Percentiles rank a stretch among this genome's conserved stretches.
Evolutionary conservation across 2,329 filamentous ascomycete species (phyloP).

Genomic region (Arthrobotrys musiformis): DNA sequence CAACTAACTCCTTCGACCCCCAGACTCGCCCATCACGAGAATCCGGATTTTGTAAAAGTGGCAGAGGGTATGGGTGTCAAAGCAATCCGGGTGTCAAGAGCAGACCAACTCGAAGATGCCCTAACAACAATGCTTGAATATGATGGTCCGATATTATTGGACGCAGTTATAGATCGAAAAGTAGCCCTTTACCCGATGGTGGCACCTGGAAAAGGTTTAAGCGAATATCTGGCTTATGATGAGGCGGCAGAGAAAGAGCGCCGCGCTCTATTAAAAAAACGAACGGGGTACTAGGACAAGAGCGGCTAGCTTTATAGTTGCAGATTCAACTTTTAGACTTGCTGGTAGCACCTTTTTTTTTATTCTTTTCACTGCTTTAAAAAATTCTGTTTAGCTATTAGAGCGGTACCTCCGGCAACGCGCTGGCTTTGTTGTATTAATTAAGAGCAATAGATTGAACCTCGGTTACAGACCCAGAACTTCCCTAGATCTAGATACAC

Average conservation of each 20-base stretch:
- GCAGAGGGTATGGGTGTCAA: slow-evolving; percentile 90
- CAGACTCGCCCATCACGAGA: slow-evolving; percentile 74
- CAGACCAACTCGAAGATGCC: slow-evolving; percentile 78
- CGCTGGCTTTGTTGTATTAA: background rate
- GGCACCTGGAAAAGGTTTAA: slow-evolving; percentile 82
- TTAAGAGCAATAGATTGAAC: background rate
- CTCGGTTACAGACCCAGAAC: too few relatives aligned
- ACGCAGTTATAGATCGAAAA: slow-evolving; percentile 73
- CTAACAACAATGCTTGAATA: slow-evolving; percentile 85
- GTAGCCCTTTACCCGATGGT: slow-evolving; percentile 90
- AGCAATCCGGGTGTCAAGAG: slow-evolving; percentile 75
- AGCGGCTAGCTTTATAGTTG: too few relatives aligned
- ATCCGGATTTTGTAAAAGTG: slow-evolving; percentile 95
- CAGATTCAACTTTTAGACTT: too few relatives aligned
- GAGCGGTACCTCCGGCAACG: background rate
- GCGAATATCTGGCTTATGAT: slow-evolving; percentile 93
- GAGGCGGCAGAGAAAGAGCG: slow-evolving; percentile 64
- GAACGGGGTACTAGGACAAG: background rate
- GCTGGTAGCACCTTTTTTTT: too few relatives aligned
- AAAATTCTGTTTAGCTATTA: too few relatives aligned
- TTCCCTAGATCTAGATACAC: too few relatives aligned
- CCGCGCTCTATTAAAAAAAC: slow-evolving; percentile 44
- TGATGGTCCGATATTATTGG: slow-evolving; percentile 84
- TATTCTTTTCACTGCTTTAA: too few relatives aligned
- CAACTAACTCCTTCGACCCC: background rate